Conservation (phyloP, 2,329 filamentous ascomycete species). For the Trichoderma lentiforme region DNA sequence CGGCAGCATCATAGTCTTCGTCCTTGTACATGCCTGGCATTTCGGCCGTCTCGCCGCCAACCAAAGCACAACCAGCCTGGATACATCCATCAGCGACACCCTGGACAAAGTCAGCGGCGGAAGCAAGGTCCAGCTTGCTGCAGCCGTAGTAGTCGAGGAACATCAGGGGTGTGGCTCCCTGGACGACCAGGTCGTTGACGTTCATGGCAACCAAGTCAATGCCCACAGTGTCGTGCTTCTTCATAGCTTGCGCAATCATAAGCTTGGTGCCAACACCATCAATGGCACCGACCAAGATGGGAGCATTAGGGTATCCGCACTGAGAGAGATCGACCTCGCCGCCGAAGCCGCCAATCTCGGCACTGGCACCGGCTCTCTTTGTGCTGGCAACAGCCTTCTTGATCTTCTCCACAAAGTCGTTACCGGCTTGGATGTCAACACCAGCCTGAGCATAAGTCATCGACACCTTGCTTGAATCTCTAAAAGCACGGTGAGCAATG, state of each 20-base stretch:
- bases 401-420: slow-evolving; percentile 87
- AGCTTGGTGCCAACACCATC: slow-evolving; percentile 97
- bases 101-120: slow-evolving; percentile 81
- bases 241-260: slow-evolving; percentile 87
- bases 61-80: slow-evolving; percentile 79
- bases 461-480: slow-evolving; percentile 37
- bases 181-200: slow-evolving; percentile 94
- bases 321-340: slow-evolving; percentile 61
- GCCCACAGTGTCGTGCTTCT: slow-evolving; percentile 90
- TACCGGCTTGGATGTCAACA: slow-evolving; percentile 91
- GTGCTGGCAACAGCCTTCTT: slow-evolving; percentile 87
- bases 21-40: slow-evolving; percentile 93
- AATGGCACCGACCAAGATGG: slow-evolving; percentile 87
- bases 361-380: slow-evolving; percentile 79
- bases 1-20: slow-evolving; percentile 90
- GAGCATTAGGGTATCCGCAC: slow-evolving; percentile 70
- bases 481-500: slow-evolving; percentile 76
- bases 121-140: slow-evolving; percentile 75
- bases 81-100: slow-evolving; percentile 87
- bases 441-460: slow-evolving; percentile 92
- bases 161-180: slow-evolving; percentile 90
- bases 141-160: slow-evolving; percentile 99
- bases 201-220: slow-evolving; percentile 99
- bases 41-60: slow-evolving; percentile 97
- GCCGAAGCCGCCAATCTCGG: slow-evolving; percentile 92